Conservation (phyloP, 1,284 basidiomycete genomes). For the Thecaphora thlaspeos region DNA sequence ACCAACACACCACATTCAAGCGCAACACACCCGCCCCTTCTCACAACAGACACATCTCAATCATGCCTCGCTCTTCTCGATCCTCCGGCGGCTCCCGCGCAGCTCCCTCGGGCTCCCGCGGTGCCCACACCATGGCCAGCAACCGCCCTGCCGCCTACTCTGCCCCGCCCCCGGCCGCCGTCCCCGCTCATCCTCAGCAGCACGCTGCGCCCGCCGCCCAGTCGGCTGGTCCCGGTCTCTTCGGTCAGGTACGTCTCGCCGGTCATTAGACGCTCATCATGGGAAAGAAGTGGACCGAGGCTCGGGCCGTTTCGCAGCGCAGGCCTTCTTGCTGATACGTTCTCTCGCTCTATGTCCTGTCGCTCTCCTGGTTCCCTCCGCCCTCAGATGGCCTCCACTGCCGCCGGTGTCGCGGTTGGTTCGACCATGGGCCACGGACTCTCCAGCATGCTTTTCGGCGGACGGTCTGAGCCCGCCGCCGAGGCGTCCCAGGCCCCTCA, state of each 20-base stretch:
- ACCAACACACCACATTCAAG: no score
- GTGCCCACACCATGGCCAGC: slow-evolving; percentile 54
- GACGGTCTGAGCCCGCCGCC: slow-evolving; percentile 60
- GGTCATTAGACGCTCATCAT: no score
- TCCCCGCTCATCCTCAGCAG: slow-evolving; percentile 18
- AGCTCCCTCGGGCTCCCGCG: slow-evolving; percentile 48
- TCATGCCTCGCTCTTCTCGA: slow-evolving; percentile 54
- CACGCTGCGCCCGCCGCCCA: slow-evolving; percentile 15
- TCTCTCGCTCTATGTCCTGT: no score
- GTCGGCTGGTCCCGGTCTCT: slow-evolving; percentile 40
- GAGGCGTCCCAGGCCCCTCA: slow-evolving; percentile 25
- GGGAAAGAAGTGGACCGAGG: no score
- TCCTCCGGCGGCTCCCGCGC: slow-evolving; percentile 40
- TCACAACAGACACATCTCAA: no score
- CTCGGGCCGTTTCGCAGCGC: no score
- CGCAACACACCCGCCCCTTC: no score
- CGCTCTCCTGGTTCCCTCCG: not conserved
- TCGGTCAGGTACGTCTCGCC: slow-evolving; percentile 46
- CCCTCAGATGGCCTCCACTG: slow-evolving; percentile 75
- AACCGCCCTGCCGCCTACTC: not conserved
- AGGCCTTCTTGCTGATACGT: no score
- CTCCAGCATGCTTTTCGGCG: slow-evolving; percentile 79
- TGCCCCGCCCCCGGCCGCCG: no score
- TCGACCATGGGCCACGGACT: slow-evolving; percentile 79
- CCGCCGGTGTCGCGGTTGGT: slow-evolving; percentile 79